Base-by-base conservation (phyloP, 495 filamentous ascomycete genomes). In the Trichoderma reesei region DNA sequence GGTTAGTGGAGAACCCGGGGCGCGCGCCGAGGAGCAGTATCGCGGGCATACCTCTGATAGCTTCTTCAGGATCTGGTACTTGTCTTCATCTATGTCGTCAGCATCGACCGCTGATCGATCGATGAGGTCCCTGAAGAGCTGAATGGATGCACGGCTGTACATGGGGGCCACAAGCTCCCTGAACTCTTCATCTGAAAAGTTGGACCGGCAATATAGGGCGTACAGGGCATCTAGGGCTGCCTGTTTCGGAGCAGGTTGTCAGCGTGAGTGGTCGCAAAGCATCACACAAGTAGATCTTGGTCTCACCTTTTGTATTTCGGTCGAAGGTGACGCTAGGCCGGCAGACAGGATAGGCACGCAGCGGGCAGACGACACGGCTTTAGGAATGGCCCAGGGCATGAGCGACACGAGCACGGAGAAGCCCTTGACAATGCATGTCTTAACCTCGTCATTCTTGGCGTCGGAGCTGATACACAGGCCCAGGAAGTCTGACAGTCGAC, bases 41-140 rank as follows among this genome's bases (percentile, higher is more conserved):
- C 26, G 36, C 11, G 37, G 37, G 65, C 73, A 71, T 78, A 90
- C 90, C 85, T 98, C 94, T 5, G 93, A 91, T 42, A 98, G 84
- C 76, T 92, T 96, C 77, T 97, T 97, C 26, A 88, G 85, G 67
- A 98, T 85, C 41, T 89, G 82, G 71, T 98, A 98, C 72, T 91
- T 93, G 65, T 90, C 88, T 64, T 97, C 91, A 69, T 96, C 90
- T 37, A 92, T 83, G 69, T 94, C 86, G 54, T 87, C 79, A 8
- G 89, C 81, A 62, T 93, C 88, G 64, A 93, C 87, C 6, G 85
- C 74, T 1, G 91, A 89, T 90, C 90, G 96, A 67, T 91, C 83
- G 69, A 89, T 93, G 34, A 96, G 80, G 65, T 84, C 83, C 66
- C 82, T 82, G 62, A 92, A 83, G n/a, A 95, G 80, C 34, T 79